Conservation (phyloP, 495 filamentous ascomycete species). For the Chaetomium fimeti region DNA sequence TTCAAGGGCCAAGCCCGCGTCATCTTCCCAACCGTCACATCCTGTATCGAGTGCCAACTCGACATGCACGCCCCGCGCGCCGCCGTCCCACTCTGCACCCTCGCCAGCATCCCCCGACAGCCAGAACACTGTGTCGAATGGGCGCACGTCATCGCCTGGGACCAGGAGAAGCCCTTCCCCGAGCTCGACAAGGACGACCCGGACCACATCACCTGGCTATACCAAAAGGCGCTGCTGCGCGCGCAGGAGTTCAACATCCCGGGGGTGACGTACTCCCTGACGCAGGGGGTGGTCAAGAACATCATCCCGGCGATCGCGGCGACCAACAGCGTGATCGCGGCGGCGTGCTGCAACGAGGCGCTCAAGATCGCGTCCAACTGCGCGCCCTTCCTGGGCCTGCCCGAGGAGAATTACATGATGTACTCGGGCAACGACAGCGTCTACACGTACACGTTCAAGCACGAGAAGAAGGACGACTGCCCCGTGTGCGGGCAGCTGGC, state of each 20-base stretch:
- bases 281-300: conserved; percentile 98
- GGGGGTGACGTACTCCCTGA: conserved; percentile 94
- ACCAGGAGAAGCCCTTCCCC: conserved; percentile 60
- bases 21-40: conserved; percentile 85
- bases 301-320: conserved; percentile 99
- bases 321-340: conserved; percentile 95
- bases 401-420: conserved; percentile 88
- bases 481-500: conserved; percentile 88
- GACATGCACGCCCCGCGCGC: conserved; percentile 95
- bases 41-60: conserved; percentile 97
- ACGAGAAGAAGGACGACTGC: conserved; percentile 88
- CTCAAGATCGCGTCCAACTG: conserved; percentile 84
- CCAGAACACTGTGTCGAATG: conserved; percentile 99
- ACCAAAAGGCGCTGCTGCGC: conserved; percentile 75
- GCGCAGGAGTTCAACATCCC: conserved; percentile 86
- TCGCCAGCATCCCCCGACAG: conserved; percentile 94
- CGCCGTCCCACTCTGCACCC: conserved; percentile 92
- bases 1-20: conserved; percentile 98
- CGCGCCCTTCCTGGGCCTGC: conserved; percentile 67
- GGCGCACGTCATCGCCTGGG: conserved; percentile 81
- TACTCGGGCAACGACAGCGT: conserved; percentile 93
- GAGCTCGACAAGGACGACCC: conserved; percentile 92
- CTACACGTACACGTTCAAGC: conserved; percentile 95
- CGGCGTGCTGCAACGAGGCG: conserved; percentile 92
- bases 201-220: conserved; percentile 96